phyloP scores from a whole-genome alignment of 306 rosid species.

The Rubus parviflorus region DNA sequence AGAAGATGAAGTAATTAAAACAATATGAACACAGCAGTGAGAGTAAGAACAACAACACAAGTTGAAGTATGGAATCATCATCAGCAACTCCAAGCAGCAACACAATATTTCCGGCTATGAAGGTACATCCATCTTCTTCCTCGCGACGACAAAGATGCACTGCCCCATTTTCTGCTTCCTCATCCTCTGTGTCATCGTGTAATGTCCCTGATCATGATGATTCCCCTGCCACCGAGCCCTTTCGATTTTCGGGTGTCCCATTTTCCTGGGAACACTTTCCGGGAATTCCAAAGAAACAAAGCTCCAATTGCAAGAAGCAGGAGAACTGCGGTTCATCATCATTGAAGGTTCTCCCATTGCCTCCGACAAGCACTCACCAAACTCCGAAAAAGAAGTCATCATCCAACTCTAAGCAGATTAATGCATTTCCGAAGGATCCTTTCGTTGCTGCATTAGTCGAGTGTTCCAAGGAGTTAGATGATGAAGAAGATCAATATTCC shows the following conservation, averaged over 20 bases:
- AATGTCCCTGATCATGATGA: slow-evolving; percentile 37
- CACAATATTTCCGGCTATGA: slow-evolving; percentile 23
- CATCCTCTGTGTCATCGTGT: slow-evolving; percentile 49
- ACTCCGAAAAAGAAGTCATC: slow-evolving; percentile 36
- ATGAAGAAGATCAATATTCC: slow-evolving; percentile 10
- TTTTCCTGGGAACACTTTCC: slow-evolving; percentile 98
- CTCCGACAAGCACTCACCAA: slow-evolving; percentile 37
- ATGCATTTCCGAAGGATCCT: slow-evolving; percentile 49
- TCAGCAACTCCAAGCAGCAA: slow-evolving; percentile 6
- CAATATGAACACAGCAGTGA: not conserved
- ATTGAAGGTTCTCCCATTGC: slow-evolving; percentile 52
- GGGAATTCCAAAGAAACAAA: slow-evolving; percentile 83
- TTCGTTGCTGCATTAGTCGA: slow-evolving; percentile 78
- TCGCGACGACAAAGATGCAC: slow-evolving; percentile 38
- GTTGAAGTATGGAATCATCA: not conserved
- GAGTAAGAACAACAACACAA: not conserved
- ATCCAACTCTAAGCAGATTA: slow-evolving; percentile 9
- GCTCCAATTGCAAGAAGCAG: slow-evolving; percentile 25
- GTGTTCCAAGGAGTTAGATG: slow-evolving; percentile 70
- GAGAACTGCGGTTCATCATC: slow-evolving; percentile 32
- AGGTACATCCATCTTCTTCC: slow-evolving; percentile 30
- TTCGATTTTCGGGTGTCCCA: slow-evolving; percentile 73
- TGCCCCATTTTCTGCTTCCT: slow-evolving; percentile 44
- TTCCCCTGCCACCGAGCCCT: slow-evolving; percentile 39
- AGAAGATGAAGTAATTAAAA: not conserved